Evolutionary conservation across 1,284 basidiomycete species (phyloP), one percentile per base, ranked within the genome.

Genomic region (Limonomyces culmigenus): DNA sequence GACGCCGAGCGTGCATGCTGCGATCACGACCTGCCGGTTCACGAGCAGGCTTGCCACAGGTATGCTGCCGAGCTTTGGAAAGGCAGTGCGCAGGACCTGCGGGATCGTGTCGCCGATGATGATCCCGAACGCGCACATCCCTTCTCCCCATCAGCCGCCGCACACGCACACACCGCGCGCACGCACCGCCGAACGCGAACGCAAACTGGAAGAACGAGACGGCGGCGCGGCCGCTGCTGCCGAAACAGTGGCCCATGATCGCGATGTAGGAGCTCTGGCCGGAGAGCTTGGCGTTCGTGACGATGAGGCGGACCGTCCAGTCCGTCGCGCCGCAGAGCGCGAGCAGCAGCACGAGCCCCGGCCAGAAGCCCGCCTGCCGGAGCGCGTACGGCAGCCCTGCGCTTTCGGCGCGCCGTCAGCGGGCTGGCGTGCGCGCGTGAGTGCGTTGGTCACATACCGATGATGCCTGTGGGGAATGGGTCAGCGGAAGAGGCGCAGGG

Each of bases 171-270:
- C n/a, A n/a, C n/a, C n/a, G n/a, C n/a, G n/a, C n/a, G n/a, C n/a
- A n/a, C n/a, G n/a, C n/a, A 74, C 89, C 91, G 48, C 93, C 93
- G 45, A 95, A 96, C 2, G 93, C 93, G 50, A 97, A 97, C 1
- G 89, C 69, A 49, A 98, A 97, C 52, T 98, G 95, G 54, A 98
- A 98, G 55, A 97, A 83, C 0, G 91, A 95, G 11, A 97, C 89
- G 0, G 88, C 87, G 3, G 86, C 85, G 35, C 86, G 71, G 19
- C 91, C 91, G 39, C 74, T 76, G 4, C 70, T 59, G 6, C 95
- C 95, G 50, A 93, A 99, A 56, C 91, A 96, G 39, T 81, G 81
- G 50, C 87, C 67, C 89, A 97, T 95, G 43, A 95, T 87, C 46
- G 87, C 93, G 44, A 96, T 95, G 52, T 98, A 99, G 2, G 88